Base-by-base conservation (phyloP, 495 filamentous ascomycete genomes). In the Penicillium odoratum region DNA sequence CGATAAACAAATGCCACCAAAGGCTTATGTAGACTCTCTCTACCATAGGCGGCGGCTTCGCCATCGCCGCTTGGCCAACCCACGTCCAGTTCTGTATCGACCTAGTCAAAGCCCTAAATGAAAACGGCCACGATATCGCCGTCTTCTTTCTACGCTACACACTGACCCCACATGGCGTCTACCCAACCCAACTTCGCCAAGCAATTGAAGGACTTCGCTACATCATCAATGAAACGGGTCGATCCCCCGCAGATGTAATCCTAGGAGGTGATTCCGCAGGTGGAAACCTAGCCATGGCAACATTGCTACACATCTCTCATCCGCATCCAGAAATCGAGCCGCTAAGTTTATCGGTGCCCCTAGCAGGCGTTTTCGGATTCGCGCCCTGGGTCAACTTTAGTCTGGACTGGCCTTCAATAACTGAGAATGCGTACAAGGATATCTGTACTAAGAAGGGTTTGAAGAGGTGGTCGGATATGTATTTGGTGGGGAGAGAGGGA, bases 261-360 rank as follows among this genome's bases (percentile, higher is more conserved):
- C 49, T 89, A 0, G 81, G 70, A 28, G 86, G 86, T 10, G 86
- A 89, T 67, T 87, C 84, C 3, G 86, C 86, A 0, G 85, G 86
- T 54, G 86, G 73, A 2, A 87, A 88, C 59, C 70, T 89, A 5
- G 71, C 76, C 25, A 58, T 84, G 13, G 70, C 77, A 5, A 61
- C 86, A 0, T 72, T 88, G 9, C 73, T 80, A 7, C 86, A 89
- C 57, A 68, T 88, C 3, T 69, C 82, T 0, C 85, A 88, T 58
- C 84, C 85, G 3, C 83, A 87, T 58, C 77, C 82, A 0, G 70
- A 73, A 7, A 76, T 80, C 53, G 71, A 77, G 10, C 61, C 68
- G 0, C 40, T 79, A 29, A 31, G 51, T 1, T 54, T 79, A 0
- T 51, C 60, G 0, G 54, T 63, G 5, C 76, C 78, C 0, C 66